A percentile compares a stretch with the other conserved stretches of the same genome.
Conservation (phyloP, 495 filamentous ascomycete genomes). For the Rhizodiscina lignyota region DNA sequence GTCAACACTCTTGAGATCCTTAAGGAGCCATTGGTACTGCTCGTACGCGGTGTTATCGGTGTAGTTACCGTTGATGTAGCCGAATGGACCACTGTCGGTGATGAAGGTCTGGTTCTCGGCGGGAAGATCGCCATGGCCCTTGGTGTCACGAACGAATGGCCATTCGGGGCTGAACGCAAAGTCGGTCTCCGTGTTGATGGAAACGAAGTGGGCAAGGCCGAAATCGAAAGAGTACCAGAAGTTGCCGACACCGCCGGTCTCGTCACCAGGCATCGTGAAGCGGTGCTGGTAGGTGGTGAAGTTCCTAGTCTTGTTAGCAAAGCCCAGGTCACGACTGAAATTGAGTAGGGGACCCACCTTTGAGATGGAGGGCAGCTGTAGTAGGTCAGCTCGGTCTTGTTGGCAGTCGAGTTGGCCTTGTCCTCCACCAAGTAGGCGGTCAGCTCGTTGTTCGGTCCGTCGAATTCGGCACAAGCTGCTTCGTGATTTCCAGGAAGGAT, state of each 20-base stretch:
- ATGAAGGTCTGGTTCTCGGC: conserved; percentile 26
- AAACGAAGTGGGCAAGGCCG: conserved; percentile 38
- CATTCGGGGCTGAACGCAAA: conserved; percentile 27
- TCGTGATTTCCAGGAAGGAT: conserved; percentile 22
- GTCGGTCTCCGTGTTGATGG: conserved; percentile 43
- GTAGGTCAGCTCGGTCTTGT: conserved; percentile 25
- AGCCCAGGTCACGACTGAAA: not conserved
- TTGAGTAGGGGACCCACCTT: conserved; percentile 4
- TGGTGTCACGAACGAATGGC: conserved; percentile 24
- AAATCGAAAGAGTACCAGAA: conserved; percentile 54
- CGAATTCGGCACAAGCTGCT: conserved; percentile 25
- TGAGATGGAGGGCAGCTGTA: conserved; percentile 26
- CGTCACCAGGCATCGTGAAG: conserved; percentile 29
- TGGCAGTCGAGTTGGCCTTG: conserved; percentile 15
- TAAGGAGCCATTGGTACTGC: conserved; percentile 29
- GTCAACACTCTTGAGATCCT: conserved; percentile 33
- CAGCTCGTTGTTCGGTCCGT: conserved; percentile 28
- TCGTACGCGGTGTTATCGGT: conserved; percentile 23
- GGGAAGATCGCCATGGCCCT: conserved; percentile 21
- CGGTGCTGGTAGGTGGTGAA: conserved; percentile 20
- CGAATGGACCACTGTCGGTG: conserved; percentile 35
- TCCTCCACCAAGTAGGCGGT: conserved; percentile 29
- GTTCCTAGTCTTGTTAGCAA: conserved; percentile 10
- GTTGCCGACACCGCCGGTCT: conserved; percentile 30
- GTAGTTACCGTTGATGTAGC: conserved; percentile 21